Percentiles rank a stretch among this genome's conserved stretches.
phyloP scores from a whole-genome alignment of 2,329 filamentous ascomycete species.

The Boeremia exigua region DNA sequence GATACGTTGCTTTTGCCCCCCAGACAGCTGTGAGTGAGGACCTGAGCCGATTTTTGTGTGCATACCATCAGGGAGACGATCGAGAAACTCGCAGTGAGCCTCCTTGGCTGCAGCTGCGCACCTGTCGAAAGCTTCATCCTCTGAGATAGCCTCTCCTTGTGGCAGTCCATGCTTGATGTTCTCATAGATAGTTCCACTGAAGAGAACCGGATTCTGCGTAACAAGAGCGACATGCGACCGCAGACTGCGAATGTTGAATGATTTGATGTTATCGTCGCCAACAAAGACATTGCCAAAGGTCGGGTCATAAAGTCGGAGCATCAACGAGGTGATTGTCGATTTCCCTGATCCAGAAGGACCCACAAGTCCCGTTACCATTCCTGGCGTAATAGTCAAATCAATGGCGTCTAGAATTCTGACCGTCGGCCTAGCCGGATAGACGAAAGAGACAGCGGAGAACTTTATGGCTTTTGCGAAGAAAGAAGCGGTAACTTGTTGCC shows the following conservation, averaged over 20 bases:
- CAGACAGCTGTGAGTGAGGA: conserved; percentile 44
- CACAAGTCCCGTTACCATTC: conserved; percentile 54
- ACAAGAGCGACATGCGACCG: conserved; percentile 44
- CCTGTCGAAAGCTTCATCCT: conserved; percentile 52
- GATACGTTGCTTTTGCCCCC: conserved; percentile 49
- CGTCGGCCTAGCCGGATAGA: conserved; percentile 53
- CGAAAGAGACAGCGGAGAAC: conserved; percentile 50
- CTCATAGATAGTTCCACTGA: conserved; percentile 45
- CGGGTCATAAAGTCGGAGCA: conserved; percentile 50
- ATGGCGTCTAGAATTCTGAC: conserved; percentile 50
- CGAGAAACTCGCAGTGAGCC: conserved; percentile 58
- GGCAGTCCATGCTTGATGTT: conserved; percentile 45
- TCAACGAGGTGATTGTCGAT: conserved; percentile 52
- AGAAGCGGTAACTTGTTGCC: conserved; percentile 22
- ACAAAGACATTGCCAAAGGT: conserved; percentile 36
- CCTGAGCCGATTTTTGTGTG: conserved; percentile 43
- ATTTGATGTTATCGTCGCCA: conserved; percentile 34
- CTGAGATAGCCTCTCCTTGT: conserved; percentile 23
- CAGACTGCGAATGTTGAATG: conserved; percentile 40
- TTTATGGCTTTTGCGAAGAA: conserved; percentile 41
- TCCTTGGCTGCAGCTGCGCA: conserved; percentile 59
- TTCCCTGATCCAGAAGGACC: conserved; percentile 55
- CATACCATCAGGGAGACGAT: conserved; percentile 43
- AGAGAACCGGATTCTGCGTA: conserved; percentile 42
- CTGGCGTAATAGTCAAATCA: conserved; percentile 45